Conservation (phyloP, 176 grass and related monocot species). For the Hyparrhenia diplandra region DNA sequence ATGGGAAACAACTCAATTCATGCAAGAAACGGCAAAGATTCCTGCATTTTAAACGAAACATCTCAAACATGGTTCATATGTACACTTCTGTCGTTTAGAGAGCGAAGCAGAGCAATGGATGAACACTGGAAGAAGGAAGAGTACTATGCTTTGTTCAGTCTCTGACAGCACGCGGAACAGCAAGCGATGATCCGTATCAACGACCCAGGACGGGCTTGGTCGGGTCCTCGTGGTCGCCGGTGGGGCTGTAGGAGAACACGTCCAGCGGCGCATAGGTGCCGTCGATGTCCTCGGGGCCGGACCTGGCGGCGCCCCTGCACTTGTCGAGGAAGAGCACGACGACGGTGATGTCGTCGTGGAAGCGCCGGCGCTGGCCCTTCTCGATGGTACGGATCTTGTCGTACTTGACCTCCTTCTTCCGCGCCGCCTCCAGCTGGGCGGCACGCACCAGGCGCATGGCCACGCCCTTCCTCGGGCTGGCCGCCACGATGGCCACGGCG, state of each 20-base stretch:
- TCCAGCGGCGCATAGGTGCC: slow-evolving; percentile 49
- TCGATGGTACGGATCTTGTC: slow-evolving; percentile 50
- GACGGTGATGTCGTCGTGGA: slow-evolving; percentile 69
- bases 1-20: background rate
- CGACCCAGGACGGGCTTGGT: slow-evolving; percentile 26
- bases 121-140: background rate
- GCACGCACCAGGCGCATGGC: slow-evolving; percentile 53
- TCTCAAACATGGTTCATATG: background rate
- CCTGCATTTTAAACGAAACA: background rate
- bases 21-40: background rate
- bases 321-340: slow-evolving; percentile 58
- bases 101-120: background rate
- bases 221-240: slow-evolving; percentile 36
- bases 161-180: background rate
- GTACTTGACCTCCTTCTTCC: slow-evolving; percentile 63
- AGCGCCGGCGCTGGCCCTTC: slow-evolving; percentile 46
- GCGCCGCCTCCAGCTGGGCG: slow-evolving; percentile 54
- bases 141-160: background rate
- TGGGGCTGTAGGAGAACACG: slow-evolving; percentile 44
- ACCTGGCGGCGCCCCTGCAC: background rate
- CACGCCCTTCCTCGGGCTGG: slow-evolving; percentile 47
- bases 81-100: background rate
- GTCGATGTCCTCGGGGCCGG: slow-evolving; percentile 17
- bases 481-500: slow-evolving; percentile 41
- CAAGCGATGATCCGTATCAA: background rate